Percentiles rank a stretch among this genome's conserved stretches.
Evolutionary conservation across 2,329 filamentous ascomycete species (phyloP).

Genomic region (Thielaviopsis populi): DNA sequence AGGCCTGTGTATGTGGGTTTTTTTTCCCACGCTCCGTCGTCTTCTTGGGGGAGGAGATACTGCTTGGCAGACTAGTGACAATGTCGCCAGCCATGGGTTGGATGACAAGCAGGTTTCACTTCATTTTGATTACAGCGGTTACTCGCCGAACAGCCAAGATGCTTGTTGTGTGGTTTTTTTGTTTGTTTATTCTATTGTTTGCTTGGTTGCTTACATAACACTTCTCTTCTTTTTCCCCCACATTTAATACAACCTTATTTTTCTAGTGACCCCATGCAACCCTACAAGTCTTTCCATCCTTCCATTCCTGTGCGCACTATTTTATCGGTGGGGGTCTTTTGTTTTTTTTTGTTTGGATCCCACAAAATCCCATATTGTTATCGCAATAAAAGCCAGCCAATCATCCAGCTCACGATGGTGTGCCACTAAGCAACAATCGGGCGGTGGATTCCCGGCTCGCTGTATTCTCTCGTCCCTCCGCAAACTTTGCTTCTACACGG

Average conservation of each 20-base stretch:
- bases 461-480: neutral
- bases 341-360: neutral
- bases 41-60: neutral
- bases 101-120: neutral
- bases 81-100: neutral
- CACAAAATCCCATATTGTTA: neutral
- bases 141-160: neutral
- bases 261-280: neutral
- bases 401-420: neutral
- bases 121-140: neutral
- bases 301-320: neutral
- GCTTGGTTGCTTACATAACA: neutral
- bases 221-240: neutral
- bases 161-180: neutral
- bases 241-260: neutral
- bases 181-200: too few relatives aligned
- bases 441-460: neutral
- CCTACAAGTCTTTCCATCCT: neutral
- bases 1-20: neutral
- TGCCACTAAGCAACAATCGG: neutral
- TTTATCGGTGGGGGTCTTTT: neutral
- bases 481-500: neutral
- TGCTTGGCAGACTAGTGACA: neutral
- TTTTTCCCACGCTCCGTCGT: neutral
- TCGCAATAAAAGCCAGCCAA: neutral